These are phyloP conservation scores for Krasilnikovozyma curviuscula DNA, from an alignment of 768 basidiomycete species.

Conservation along the genomic window DNA sequence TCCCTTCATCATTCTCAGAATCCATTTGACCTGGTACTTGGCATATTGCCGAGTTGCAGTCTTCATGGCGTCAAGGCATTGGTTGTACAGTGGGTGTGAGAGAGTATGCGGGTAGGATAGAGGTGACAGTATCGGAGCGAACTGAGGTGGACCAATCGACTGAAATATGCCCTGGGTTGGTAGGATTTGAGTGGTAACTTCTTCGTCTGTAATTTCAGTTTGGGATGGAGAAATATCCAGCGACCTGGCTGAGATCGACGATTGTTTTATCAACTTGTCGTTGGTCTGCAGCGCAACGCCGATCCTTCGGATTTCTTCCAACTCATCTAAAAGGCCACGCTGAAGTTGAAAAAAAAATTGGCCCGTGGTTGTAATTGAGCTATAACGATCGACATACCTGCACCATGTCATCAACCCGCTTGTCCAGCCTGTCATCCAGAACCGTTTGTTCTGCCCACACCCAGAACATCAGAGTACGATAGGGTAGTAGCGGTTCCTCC, in stretches of 20 bases:
- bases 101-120: conserved; percentile 31
- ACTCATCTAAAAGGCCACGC: conserved; percentile 66
- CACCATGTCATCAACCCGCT: conserved; percentile 75
- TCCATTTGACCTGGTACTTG: conserved; percentile 77
- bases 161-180: conserved; percentile 80
- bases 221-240: neutral
- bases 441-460: conserved; percentile 50
- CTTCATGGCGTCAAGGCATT: conserved; percentile 52
- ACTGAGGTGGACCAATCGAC: conserved; percentile 47
- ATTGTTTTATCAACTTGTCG: no score
- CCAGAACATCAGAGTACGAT: conserved; percentile 76
- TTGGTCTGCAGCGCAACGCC: neutral
- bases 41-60: conserved; percentile 75
- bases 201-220: conserved; percentile 34
- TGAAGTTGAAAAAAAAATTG: conserved; percentile 20
- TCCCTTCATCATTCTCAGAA: conserved; percentile 51
- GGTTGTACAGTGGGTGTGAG: conserved; percentile 14
- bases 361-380: neutral
- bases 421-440: conserved; percentile 50
- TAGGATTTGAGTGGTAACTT: no score
- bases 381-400: conserved; percentile 33
- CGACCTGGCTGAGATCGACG: neutral
- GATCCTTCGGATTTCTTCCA: conserved; percentile 34
- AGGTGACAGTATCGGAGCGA: neutral
- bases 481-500: conserved; percentile 33